Evolutionary conservation across 371 early-diverging fungal species (phyloP).

Genomic region (Mortierella sp.): DNA sequence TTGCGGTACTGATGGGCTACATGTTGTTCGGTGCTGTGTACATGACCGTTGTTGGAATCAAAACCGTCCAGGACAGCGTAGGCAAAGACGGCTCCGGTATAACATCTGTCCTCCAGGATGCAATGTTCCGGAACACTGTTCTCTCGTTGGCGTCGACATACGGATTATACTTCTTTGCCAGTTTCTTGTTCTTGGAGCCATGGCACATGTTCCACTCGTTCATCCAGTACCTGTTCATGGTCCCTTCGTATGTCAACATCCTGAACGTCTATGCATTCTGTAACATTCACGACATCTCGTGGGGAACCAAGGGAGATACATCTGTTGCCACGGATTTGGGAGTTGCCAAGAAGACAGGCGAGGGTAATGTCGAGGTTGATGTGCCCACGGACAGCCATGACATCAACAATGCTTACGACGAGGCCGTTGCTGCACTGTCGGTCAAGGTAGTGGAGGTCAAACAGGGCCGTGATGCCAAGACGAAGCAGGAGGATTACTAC

Average conservation of each 20-base stretch:
- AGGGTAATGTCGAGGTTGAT: slow-evolving; percentile 62
- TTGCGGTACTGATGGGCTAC: slow-evolving; percentile 67
- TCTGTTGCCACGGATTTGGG: slow-evolving; percentile 68
- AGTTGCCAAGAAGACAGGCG: slow-evolving; percentile 63
- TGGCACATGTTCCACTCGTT: slow-evolving; percentile 77
- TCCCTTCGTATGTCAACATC: slow-evolving; percentile 67
- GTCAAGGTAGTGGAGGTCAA: slow-evolving; percentile 63
- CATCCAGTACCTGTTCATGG: slow-evolving; percentile 68
- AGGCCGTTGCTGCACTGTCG: slow-evolving; percentile 65
- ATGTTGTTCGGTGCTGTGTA: slow-evolving; percentile 60
- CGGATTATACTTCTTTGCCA: slow-evolving; percentile 71
- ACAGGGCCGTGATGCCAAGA: slow-evolving; percentile 76
- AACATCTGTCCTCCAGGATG: slow-evolving; percentile 29
- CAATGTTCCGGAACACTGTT: slow-evolving; percentile 65
- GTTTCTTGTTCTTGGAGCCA: slow-evolving; percentile 70
- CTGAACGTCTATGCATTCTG: slow-evolving; percentile 77
- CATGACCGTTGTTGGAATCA: slow-evolving; percentile 61
- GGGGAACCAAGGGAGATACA: slow-evolving; percentile 95
- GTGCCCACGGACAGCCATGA: slow-evolving; percentile 82
- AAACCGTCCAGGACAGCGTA: slow-evolving; percentile 40
- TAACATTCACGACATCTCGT: slow-evolving; percentile 79
- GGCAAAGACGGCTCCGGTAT: slow-evolving; percentile 16
- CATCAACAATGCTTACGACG: slow-evolving; percentile 81
- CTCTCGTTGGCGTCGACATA: slow-evolving; percentile 70
- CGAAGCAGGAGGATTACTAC: slow-evolving; percentile 91